Conservation (phyloP, 2,329 filamentous ascomycete genomes). For the Ophiostoma sp. region DNA sequence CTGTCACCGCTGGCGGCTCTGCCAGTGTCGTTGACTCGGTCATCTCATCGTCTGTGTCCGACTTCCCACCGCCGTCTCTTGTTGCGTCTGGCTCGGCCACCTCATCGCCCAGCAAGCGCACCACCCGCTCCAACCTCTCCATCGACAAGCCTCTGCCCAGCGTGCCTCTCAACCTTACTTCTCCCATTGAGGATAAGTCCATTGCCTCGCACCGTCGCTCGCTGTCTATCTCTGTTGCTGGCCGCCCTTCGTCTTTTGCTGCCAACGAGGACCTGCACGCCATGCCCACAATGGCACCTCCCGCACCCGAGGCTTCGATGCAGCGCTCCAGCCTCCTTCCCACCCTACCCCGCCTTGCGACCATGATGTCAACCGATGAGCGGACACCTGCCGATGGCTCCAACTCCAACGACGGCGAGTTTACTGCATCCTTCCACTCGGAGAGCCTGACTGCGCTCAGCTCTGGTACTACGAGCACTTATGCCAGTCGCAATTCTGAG, state of each 20-base stretch:
- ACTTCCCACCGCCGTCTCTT: constrained; percentile 11
- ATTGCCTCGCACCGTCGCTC: constrained; percentile 31
- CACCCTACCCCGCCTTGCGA: constrained; percentile 54
- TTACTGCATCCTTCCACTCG: constrained; percentile 50
- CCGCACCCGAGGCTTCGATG: background rate
- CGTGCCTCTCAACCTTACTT: constrained; percentile 49
- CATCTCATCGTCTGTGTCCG: constrained; percentile 34
- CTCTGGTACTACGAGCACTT: constrained; percentile 72
- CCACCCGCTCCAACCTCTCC: constrained; percentile 39
- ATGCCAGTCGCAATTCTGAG: constrained; percentile 74
- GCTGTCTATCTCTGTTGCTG: constrained; percentile 36
- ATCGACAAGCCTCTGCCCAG: constrained; percentile 65
- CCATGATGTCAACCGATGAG: constrained; percentile 45
- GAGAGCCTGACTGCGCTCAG: constrained; percentile 72
- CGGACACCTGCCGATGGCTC: constrained; percentile 35
- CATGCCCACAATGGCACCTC: constrained; percentile 9
- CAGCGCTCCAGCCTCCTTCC: constrained; percentile 37
- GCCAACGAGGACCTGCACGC: constrained; percentile 35
- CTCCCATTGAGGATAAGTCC: constrained; percentile 33
- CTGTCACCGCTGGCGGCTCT: constrained; percentile 30
- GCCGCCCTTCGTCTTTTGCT: constrained; percentile 39
- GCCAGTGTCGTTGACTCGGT: constrained; percentile 33
- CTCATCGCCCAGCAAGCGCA: constrained; percentile 22
- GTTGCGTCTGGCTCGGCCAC: constrained; percentile 17
- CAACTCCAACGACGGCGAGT: constrained; percentile 43